A percentile compares a stretch with the other conserved stretches of the same genome.
phyloP scores from a whole-genome alignment of 768 basidiomycete genomes.

The Kwoniella heveanensis region DNA sequence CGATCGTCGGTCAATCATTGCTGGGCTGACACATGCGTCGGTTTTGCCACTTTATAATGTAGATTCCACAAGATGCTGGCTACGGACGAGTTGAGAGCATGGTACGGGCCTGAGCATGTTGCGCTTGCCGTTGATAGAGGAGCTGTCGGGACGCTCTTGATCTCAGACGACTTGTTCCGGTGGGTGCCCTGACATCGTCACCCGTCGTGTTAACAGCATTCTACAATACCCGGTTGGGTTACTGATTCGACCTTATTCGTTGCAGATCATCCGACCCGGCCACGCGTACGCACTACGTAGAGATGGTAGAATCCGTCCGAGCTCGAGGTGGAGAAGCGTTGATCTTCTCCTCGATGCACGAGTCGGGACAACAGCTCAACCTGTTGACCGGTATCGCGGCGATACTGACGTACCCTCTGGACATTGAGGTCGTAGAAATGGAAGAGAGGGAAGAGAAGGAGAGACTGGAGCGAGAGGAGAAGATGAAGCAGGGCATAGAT shows the following conservation, averaged over 20 bases:
- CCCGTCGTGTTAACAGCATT: too few species aligned
- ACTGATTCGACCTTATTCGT: too few species aligned
- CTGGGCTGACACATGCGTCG: not conserved
- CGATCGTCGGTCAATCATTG: too few species aligned
- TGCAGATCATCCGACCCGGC: conserved; percentile 75
- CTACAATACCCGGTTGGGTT: too few species aligned
- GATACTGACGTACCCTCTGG: conserved; percentile 91
- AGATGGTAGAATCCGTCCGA: conserved; percentile 82
- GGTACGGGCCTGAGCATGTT: conserved; percentile 98
- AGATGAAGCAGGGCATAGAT: conserved; percentile 4
- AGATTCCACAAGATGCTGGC: conserved; percentile 99
- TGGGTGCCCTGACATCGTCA: too few species aligned
- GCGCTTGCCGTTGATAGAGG: conserved; percentile 86
- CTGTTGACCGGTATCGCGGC: conserved; percentile 93
- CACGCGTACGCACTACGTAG: conserved; percentile 79
- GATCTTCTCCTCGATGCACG: conserved; percentile 99
- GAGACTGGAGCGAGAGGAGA: conserved; percentile 22
- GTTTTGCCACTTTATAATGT: not conserved
- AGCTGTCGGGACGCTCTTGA: conserved; percentile 88
- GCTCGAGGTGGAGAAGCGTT: conserved; percentile 88
- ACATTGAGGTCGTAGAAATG: conserved; percentile 90
- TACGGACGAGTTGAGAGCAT: conserved; percentile 89
- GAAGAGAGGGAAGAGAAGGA: conserved; percentile 75
- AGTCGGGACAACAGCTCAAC: conserved; percentile 97
- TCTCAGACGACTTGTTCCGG: conserved; percentile 94